Evolutionary conservation across 176 grass and related monocot genomes (phyloP), one percentile per base, ranked within the genome.

Genomic region (Luzula sylvatica): DNA sequence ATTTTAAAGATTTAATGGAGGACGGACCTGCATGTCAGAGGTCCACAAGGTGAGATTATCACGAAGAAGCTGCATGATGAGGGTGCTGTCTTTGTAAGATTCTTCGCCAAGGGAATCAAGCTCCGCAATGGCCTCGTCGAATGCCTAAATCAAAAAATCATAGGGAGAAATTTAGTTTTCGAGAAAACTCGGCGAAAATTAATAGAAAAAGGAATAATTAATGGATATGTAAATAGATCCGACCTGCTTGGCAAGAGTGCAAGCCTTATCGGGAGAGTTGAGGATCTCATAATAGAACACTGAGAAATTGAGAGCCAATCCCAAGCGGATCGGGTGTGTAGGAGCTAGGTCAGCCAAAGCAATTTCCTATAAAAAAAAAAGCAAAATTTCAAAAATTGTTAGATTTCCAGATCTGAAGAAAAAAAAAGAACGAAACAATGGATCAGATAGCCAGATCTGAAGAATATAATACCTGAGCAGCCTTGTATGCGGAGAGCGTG

Each of bases 281-380:
- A 96, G 80, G 74, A 96, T 96, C 84, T 96, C 90, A 46, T 96
- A 96, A 75, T 86, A 96, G 75, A 96, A 96, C 46, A 96, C 90
- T 24, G 90, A 96, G 85, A 89, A 86, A 75, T 96, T 96, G 38
- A 96, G 81, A 17, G 90, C 89, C 73, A 95, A 74, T 13, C 89
- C 89, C 45, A 95, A 71, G 13, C 89, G 75, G 65, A 95, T 95
- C n/a, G 89, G 89, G 26, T 95, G 89, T 15, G 89, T 95, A 18
- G 89, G 79, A n/a, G 89, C 43, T 58, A 95, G 73, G 55, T 95
- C 89, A 56, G 75, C 73, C 23, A 75, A 42, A 19, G 89, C 89
- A 53, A 85, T 76, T 50, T 95, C 89, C 89, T 95, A 40, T 45
- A 76, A 8, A 25, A 46, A 62, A 46, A 47, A 62, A 14, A 0